Evolutionary conservation across 1,284 basidiomycete genomes (phyloP).

Genomic region (Rhodotorula sp.): DNA sequence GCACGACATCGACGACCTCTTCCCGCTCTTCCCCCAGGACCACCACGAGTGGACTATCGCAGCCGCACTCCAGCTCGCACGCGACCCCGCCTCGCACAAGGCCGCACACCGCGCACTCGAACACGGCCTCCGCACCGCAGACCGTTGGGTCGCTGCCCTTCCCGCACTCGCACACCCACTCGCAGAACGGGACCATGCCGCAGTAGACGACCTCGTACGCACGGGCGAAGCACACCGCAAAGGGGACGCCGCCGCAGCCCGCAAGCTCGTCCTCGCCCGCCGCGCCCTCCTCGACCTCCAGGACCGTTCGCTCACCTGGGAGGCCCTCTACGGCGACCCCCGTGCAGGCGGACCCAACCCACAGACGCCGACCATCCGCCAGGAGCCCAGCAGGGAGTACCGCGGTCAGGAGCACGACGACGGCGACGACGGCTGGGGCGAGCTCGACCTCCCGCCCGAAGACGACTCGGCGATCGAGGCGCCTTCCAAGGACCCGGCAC

Average conservation of each 20-base stretch:
- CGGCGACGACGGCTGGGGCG: conserved; percentile 31
- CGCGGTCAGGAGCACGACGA: neutral
- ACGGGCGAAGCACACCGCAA: neutral
- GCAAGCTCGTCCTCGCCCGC: conserved; percentile 1
- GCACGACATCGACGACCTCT: conserved; percentile 7
- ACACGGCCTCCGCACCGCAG: conserved; percentile 12
- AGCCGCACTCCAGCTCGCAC: conserved; percentile 3
- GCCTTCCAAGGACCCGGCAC: neutral
- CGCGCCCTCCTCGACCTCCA: conserved; percentile 25
- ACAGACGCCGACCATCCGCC: neutral
- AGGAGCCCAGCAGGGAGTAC: neutral
- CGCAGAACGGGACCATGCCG: conserved; percentile 16
- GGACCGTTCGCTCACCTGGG: conserved; percentile 38
- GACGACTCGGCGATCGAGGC: neutral
- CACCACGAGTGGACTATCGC: conserved; percentile 20
- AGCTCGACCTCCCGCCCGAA: conserved; percentile 14
- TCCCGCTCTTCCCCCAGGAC: neutral
- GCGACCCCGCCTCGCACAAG: neutral
- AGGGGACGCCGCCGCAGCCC: neutral
- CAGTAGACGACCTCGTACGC: conserved; percentile 2
- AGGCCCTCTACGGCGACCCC: conserved; percentile 26
- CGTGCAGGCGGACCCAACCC: neutral
- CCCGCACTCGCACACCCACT: neutral
- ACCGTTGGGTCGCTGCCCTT: conserved; percentile 4
- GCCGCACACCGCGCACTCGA: conserved; percentile 11